Conservation (phyloP, 257 asterid genomes). For the Capsicum rhomboideum region DNA sequence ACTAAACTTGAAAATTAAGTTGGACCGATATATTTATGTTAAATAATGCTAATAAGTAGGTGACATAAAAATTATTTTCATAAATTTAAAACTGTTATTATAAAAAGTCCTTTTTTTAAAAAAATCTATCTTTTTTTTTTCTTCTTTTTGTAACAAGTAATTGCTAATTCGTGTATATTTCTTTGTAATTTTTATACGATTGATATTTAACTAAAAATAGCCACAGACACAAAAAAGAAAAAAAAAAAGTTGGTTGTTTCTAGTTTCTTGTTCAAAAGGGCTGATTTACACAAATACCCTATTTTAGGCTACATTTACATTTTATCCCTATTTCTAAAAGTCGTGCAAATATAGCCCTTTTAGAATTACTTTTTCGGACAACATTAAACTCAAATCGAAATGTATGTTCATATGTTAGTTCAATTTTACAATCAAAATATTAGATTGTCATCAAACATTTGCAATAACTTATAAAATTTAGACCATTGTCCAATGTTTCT, state of each 20-base stretch:
- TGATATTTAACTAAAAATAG: not conserved
- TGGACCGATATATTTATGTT: slow-evolving; percentile 8
- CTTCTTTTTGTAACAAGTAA: too few relatives aligned
- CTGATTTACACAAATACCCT: not conserved
- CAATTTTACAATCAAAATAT: not conserved
- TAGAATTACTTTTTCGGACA: not conserved
- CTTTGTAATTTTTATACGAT: not conserved
- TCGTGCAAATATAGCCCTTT: not conserved
- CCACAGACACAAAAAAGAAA: not conserved
- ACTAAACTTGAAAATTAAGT: not conserved
- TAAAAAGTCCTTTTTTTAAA: not conserved
- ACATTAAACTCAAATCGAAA: not conserved
- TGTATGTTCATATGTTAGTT: not conserved
- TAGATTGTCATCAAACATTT: not conserved
- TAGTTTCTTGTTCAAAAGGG: not conserved
- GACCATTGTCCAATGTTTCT: not conserved
- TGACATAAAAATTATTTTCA: not conserved
- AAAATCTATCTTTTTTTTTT: not conserved
- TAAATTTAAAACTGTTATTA: not conserved
- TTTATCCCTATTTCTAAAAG: not conserved
- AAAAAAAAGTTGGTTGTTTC: not conserved
- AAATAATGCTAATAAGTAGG: slow-evolving; percentile 5
- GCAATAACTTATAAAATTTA: not conserved
- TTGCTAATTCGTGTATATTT: not conserved
- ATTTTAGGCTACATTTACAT: not conserved